Evolutionary conservation across 169 alveolate genomes (phyloP).

Genomic region (Besnoitia besnoiti): DNA sequence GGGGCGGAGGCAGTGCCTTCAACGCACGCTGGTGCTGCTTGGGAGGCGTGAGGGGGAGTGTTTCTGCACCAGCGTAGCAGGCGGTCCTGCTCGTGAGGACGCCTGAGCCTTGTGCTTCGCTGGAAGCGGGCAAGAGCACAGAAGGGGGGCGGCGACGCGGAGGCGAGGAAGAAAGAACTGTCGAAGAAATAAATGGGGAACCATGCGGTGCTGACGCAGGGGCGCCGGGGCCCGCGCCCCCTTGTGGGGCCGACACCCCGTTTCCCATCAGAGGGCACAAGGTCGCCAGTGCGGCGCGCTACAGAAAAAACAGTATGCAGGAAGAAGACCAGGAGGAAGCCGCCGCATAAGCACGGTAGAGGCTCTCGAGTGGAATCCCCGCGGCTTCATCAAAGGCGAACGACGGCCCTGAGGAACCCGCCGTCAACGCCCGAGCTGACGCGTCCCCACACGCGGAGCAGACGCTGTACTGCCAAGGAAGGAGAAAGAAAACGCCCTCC

Average conservation of each 20-base stretch:
- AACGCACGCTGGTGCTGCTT: neutral
- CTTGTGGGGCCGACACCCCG: constrained; percentile 26
- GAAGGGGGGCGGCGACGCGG: neutral
- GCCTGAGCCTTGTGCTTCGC: neutral
- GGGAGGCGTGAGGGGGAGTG: neutral
- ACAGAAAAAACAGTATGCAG: too few relatives aligned
- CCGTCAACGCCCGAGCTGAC: too few relatives aligned
- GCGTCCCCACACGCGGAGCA: too few relatives aligned
- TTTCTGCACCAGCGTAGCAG: neutral
- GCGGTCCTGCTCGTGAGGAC: too few relatives aligned
- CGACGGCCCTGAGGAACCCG: too few relatives aligned
- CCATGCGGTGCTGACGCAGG: neutral
- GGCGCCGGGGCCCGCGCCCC: constrained; percentile 37
- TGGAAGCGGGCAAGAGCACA: neutral
- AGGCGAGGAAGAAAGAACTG: neutral
- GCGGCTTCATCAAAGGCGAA: too few relatives aligned
- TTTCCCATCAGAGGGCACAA: constrained; percentile 10
- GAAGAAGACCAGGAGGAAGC: too few relatives aligned
- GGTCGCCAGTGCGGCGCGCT: too few relatives aligned
- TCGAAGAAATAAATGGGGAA: neutral
- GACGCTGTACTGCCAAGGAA: too few relatives aligned
- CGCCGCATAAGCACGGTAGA: too few relatives aligned
- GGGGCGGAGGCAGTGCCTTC: neutral
- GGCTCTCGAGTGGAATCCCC: too few relatives aligned
- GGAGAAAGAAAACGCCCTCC: too few relatives aligned